These are phyloP conservation scores for Solanum etuberosum DNA, from an alignment of 257 asterid genomes.

Conservation along the genomic window DNA sequence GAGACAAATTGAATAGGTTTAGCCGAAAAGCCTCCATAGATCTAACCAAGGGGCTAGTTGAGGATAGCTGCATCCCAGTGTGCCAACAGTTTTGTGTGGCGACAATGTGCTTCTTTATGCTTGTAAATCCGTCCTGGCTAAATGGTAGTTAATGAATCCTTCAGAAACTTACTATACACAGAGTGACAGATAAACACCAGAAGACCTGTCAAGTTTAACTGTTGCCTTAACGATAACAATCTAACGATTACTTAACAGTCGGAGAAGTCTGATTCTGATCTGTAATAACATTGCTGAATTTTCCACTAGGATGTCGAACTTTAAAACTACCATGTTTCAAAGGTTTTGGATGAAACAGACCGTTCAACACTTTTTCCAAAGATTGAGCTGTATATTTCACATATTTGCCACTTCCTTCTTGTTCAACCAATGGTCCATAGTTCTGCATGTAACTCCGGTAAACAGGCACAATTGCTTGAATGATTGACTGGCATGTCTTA, in stretches of 20 bases:
- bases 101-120: background rate
- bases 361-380: slow-evolving; percentile 53
- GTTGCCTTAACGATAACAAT: too few species aligned
- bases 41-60: background rate
- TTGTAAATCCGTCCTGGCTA: background rate
- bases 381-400: slow-evolving; percentile 60
- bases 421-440: slow-evolving; percentile 86
- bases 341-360: slow-evolving; percentile 56
- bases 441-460: slow-evolving; percentile 92
- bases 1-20: background rate
- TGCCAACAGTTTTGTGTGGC: background rate
- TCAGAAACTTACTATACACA: background rate
- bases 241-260: background rate
- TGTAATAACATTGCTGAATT: slow-evolving; percentile 29
- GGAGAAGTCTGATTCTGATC: slow-evolving; percentile 42
- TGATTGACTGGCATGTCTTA: slow-evolving; percentile 45
- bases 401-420: slow-evolving; percentile 58
- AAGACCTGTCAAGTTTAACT: background rate
- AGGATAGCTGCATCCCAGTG: background rate
- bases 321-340: slow-evolving; percentile 63
- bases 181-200: background rate
- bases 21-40: background rate
- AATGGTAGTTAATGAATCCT: background rate
- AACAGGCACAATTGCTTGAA: slow-evolving; percentile 78
- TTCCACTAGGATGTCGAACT: slow-evolving; percentile 52